phyloP scores from a whole-genome alignment of 371 early-diverging fungal species.

The Conidiobolus coronatus region DNA sequence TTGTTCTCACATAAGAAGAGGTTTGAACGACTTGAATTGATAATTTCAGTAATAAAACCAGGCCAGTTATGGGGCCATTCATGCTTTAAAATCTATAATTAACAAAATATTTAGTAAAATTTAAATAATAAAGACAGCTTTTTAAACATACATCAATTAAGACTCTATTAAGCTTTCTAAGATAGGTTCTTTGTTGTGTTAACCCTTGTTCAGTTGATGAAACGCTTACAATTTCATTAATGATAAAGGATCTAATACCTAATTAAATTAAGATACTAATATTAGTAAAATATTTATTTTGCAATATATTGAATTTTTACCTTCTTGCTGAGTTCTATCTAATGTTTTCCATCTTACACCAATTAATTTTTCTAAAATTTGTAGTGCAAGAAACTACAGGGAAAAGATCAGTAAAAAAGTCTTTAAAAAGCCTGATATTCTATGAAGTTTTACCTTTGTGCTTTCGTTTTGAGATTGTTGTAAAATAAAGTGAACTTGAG shows the following conservation, averaged over 20 bases:
- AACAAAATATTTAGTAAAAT: slow-evolving; percentile 6
- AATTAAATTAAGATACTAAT: neutral
- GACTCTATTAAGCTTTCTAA: slow-evolving; percentile 82
- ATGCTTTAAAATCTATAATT: slow-evolving; percentile 90
- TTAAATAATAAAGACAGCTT: neutral
- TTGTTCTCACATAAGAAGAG: slow-evolving; percentile 95
- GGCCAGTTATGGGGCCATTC: slow-evolving; percentile 99
- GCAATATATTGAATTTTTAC: slow-evolving; percentile 18
- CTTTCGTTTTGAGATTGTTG: slow-evolving; percentile 55
- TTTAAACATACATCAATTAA: slow-evolving; percentile 62
- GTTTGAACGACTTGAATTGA: slow-evolving; percentile 75
- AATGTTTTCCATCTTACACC: slow-evolving; percentile 95
- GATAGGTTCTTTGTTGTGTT: slow-evolving; percentile 38
- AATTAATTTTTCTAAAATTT: slow-evolving; percentile 89
- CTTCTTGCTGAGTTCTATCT: slow-evolving; percentile 68
- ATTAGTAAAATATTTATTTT: neutral
- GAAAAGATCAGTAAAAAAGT: neutral
- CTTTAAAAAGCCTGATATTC: neutral
- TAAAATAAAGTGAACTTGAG: slow-evolving; percentile 82
- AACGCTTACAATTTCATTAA: slow-evolving; percentile 67
- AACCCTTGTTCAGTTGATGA: slow-evolving; percentile 60
- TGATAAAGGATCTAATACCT: slow-evolving; percentile 89
- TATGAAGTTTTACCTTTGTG: slow-evolving; percentile 62
- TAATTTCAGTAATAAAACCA: slow-evolving; percentile 94
- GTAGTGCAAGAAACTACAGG: slow-evolving; percentile 81